Evolutionary conservation across 2,329 filamentous ascomycete species (phyloP).

Genomic region (Fusarium buxicola): DNA sequence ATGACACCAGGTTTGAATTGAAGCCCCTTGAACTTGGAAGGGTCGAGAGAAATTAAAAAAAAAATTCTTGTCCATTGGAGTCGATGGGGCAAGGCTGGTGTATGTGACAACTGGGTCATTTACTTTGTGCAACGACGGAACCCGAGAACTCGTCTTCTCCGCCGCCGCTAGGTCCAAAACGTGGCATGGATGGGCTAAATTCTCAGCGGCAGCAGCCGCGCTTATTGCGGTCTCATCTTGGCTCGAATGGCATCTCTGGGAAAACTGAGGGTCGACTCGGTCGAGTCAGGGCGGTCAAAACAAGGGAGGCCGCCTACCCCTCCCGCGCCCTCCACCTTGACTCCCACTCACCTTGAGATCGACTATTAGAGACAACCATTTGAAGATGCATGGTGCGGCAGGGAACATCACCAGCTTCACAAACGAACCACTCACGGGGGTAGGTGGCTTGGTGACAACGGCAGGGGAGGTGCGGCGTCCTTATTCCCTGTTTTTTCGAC

Average conservation of each 20-base stretch:
- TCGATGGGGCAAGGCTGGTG: background rate
- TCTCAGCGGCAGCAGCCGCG: background rate
- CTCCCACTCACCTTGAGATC: background rate
- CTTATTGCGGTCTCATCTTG: background rate
- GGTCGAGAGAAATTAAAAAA: background rate
- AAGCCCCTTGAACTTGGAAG: background rate
- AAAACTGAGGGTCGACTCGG: background rate
- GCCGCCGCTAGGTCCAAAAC: background rate
- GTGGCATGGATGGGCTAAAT: background rate
- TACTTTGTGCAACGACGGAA: background rate
- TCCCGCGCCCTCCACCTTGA: background rate
- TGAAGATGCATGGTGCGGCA: no score
- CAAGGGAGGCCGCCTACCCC: slow-evolving; percentile 5
- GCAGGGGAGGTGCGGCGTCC: no score
- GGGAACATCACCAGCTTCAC: no score
- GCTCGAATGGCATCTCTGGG: background rate
- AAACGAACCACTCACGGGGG: no score
- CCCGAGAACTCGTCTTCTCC: background rate
- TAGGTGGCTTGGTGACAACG: no score
- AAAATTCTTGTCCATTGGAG: background rate
- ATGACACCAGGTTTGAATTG: background rate
- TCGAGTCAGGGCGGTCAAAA: background rate
- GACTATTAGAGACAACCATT: background rate
- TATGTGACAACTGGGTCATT: background rate
- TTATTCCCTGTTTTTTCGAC: background rate